Evolutionary conservation across 768 basidiomycete species (phyloP), one percentile per base, ranked within the genome.

Genomic region (Psilocybe subaeruginosa): DNA sequence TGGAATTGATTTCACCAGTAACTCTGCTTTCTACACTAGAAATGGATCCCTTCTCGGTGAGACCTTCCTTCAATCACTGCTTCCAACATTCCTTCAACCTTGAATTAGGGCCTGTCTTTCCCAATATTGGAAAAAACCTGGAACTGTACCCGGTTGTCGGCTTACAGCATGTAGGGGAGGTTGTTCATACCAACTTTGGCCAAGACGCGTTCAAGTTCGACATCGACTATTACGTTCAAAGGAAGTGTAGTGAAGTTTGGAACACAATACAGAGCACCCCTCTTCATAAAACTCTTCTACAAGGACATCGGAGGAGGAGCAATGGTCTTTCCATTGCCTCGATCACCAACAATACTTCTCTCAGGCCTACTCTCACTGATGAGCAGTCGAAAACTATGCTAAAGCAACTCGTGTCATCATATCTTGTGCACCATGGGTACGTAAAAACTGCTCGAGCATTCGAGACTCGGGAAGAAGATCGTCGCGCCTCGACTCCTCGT

Each of bases 101-200:
- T 39, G 14, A 4, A 4, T 43, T 46, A 91, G 92, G 87, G 29
- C 74, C 80, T 57, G 87, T 87, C 7, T 93, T 93, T 68, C 86
- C 92, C 46, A 85, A 86, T 66, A 80, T 93, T 27, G 88, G 88
- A 33, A 84, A 84, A 68, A 81, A 81, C 53, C 77, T 79, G 48
- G 85, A 88, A 23, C 71, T 97, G 27, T 95, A 89, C 70, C 96
- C 97, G 2, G 87, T 92, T n/a, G 84, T 97, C 59, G 96, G 95
- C 27, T 80, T 99, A 57, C 90, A 92, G 53, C 90, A 95, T 68
- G 76, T 81, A 0, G 85, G 85, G 35, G 97, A 99, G 74, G 79
- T 85, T 11, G 76, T 98, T 41, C 85, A 87, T 35, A 89, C 89
- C 68, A 98, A 99, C 77, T 96, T 99, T 72, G 94, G 94, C 29